Evolutionary conservation across 2,329 filamentous ascomycete species (phyloP), one percentile per base, ranked within the genome.

Genomic region (Aspergillus piperis): DNA sequence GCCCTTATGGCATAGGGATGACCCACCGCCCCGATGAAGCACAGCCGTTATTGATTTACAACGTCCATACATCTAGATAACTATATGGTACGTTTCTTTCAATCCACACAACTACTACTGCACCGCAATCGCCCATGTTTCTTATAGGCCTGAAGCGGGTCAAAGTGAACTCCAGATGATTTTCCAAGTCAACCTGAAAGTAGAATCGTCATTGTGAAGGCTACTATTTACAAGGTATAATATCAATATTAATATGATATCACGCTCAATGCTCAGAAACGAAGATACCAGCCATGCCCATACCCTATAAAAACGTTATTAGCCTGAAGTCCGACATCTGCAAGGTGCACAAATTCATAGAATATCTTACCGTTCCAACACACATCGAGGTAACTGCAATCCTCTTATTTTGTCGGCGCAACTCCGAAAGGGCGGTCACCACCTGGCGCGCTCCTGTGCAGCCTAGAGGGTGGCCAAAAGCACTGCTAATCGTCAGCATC

Each of bases 311-410:
- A 19, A n/a, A 59, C 27, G 36, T 32, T 32, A 44, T 21, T 17
- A 56, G 27, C 32, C 25, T 42, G 10, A 17, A 54, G 10, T 15
- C 7, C 15, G 25, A n/a, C 13, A 36, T 36, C 15, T 11, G n/a
- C 15, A 6, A 3, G 15, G 6, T 15, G 5, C 3, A 17, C 23
- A 48, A 7, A n/a, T 27, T 5, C 6, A 30, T 10, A 21, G 13
- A 92, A 7, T 5, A 92, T 64, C 92, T 72, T 68, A 77, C 93
- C 1, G 92, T 97, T 61, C 93, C 94, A 42, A 97, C 81, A 77
- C 93, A 97, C 94, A 97, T 97, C 73, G 89, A 92, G 17, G 91
- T 96, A 48, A 96, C 86, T 36, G 92, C 92, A 60, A 97, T 78
- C 81, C 89, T 88, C 82, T 94, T 84, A 57, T 88, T 86, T 58